Evolutionary conservation across 2,329 filamentous ascomycete genomes (phyloP), one percentile per base, ranked within the genome.

Genomic region (Aureobasidium pullulans): DNA sequence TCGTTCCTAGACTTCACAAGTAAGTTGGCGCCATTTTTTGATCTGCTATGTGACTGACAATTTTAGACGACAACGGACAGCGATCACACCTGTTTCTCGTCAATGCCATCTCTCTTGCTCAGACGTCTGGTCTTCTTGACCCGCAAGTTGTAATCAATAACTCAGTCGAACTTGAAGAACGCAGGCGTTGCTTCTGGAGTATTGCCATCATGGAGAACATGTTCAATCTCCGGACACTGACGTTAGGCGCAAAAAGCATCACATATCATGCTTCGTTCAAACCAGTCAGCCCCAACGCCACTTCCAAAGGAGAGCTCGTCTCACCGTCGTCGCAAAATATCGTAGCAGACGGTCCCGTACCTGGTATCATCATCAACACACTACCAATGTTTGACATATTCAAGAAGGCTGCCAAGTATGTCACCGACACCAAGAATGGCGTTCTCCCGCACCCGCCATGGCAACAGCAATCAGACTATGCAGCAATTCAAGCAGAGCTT

Each of bases 391-490:
- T 57, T 23, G 54, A 57, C 54, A 48, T 48, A 8, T 57, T 59
- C 56, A 49, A 59, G 10, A 59, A 59, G 34, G 46, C 44, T 29
- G 56, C 56, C 16, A 59, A 59, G 29, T 59, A 59, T n/a, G 31
- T 59, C 11, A 42, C 44, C 11, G 46, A 59, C 39, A 59, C 56
- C 2, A 49, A 59, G 6, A 50, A 19, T 13, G 44, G 47, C 19
- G 13, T 6, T 6, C 32, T 49, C 8, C 44, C 44, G 16, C 36
- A 49, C 11, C 36, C 56, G 11, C 47, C 47, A 13, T 59, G 56
- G 56, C 44, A 59, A 9, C 44, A 49, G 16, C 44, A 59, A 28
- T 59, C 56, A 34, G 56, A 59, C 29, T 59, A 59, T 59, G 31
- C 56, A 1, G 37, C 28, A 1, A 50, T 59, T 2, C 34, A 49